Conservation (phyloP, 768 basidiomycete genomes). For the Dendrothele bispora region DNA sequence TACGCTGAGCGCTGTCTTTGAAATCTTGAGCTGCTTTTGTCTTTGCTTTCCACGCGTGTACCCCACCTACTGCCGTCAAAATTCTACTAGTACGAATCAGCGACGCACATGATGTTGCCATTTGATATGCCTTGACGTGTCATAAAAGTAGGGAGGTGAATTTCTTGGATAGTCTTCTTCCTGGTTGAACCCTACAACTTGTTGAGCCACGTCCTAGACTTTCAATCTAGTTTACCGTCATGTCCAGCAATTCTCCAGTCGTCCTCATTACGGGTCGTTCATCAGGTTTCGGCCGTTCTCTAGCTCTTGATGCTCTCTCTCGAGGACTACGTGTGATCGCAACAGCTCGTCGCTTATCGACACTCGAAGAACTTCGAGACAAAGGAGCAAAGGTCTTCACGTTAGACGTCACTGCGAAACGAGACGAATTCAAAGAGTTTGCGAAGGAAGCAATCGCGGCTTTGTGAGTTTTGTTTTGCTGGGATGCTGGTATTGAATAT, state of each 20-base stretch:
- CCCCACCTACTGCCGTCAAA: too few relatives aligned
- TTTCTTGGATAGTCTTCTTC: too few relatives aligned
- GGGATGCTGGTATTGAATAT: neutral
- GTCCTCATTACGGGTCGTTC: conserved; percentile 29
- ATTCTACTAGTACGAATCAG: too few relatives aligned
- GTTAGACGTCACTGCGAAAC: conserved; percentile 29
- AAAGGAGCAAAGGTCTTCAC: conserved; percentile 23
- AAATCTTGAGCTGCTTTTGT: too few relatives aligned
- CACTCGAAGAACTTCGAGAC: conserved; percentile 21
- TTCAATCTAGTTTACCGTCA: too few relatives aligned
- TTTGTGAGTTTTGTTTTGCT: conserved; percentile 9
- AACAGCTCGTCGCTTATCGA: conserved; percentile 23
- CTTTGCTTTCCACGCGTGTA: too few relatives aligned
- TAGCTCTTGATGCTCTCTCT: conserved; percentile 20
- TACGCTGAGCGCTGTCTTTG: too few relatives aligned
- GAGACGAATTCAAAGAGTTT: conserved; percentile 15
- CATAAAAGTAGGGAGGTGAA: too few relatives aligned
- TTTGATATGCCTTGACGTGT: too few relatives aligned
- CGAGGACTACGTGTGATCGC: conserved; percentile 34
- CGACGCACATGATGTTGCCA: too few relatives aligned
- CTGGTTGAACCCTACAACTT: too few relatives aligned
- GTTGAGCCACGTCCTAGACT: too few relatives aligned
- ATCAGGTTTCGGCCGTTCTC: conserved; percentile 27
- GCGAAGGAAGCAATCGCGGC: conserved; percentile 23
- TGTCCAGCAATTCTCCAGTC: conserved; percentile 5